Evolutionary conservation across 768 basidiomycete genomes (phyloP), one percentile per base, ranked within the genome.

Genomic region (Lentinula boryana): DNA sequence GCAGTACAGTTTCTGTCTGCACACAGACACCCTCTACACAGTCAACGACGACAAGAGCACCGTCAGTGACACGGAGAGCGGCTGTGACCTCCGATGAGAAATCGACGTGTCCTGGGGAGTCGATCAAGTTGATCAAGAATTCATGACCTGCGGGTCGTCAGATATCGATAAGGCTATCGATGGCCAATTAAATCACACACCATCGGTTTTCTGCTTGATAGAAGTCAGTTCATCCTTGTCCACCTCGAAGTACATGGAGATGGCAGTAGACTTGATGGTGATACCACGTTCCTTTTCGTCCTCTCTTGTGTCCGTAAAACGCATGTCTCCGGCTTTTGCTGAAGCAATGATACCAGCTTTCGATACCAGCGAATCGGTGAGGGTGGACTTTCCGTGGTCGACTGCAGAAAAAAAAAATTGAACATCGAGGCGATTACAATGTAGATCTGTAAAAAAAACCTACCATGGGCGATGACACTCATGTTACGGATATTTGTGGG

Each of bases 221-320:
- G 87, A 80, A 9, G 74, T 65, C 33, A 97, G 70, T 62, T 98
- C 93, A 10, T 96, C 95, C 82, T 96, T 93, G 72, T 82, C 75
- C 70, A 99, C 84, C 80, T 94, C 87, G 74, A 99, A 99, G 79
- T 98, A 98, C 96, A 98, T 98, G 62, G 96, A 97, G 74, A 99
- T 97, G 69, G 95, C 97, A 35, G 96, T 98, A 49, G 95, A 98
- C 80, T 99, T 99, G 80, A 99, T 98, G 57, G 97, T 98, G 71
- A 99, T 98, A 81, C 97, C 97, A 76, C 96, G 95, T 75, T 98
- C 96, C 74, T 96, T 98, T 82, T 99, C 97, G 72, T 99, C 97
- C 9, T 90, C 86, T 80, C 96, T 84, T 62, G 97, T 98, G 76
- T 98, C 95, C 60, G 93, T 98, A 75, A 95, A 98, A 63, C 96